These are phyloP conservation scores for Alliaria petiolata DNA, from an alignment of 345 rosid genomes.

Conservation along the genomic window DNA sequence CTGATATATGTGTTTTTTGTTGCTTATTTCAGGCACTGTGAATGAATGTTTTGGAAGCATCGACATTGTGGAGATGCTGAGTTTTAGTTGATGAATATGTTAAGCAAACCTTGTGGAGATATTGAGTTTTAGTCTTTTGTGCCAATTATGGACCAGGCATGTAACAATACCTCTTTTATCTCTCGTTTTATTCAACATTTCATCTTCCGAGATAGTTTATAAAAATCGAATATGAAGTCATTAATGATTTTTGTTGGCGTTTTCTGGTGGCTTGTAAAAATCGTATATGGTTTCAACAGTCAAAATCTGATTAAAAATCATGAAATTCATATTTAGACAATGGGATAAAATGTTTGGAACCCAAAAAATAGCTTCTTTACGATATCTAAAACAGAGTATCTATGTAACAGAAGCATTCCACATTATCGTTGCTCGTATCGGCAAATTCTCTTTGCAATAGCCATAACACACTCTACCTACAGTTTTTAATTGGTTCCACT, in stretches of 20 bases:
- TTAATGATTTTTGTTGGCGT: too few relatives aligned
- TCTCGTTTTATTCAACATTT: too few relatives aligned
- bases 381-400: background rate
- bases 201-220: too few relatives aligned
- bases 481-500: background rate
- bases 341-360: too few relatives aligned
- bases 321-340: too few relatives aligned
- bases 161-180: background rate
- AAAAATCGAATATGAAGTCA: too few relatives aligned
- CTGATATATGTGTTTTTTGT: background rate
- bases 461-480: background rate
- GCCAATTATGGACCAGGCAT: slow-evolving; percentile 83
- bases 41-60: background rate
- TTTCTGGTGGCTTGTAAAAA: too few relatives aligned
- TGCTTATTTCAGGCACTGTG: background rate
- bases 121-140: slow-evolving; percentile 19
- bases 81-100: slow-evolving; percentile 31
- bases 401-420: slow-evolving; percentile 4
- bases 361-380: background rate
- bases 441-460: background rate
- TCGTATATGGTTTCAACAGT: too few relatives aligned
- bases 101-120: too few relatives aligned
- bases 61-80: slow-evolving; percentile 52
- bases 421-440: background rate
- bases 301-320: too few relatives aligned